Base-by-base conservation (phyloP, 2,329 filamentous ascomycete species). In the Drechslera avenae region DNA sequence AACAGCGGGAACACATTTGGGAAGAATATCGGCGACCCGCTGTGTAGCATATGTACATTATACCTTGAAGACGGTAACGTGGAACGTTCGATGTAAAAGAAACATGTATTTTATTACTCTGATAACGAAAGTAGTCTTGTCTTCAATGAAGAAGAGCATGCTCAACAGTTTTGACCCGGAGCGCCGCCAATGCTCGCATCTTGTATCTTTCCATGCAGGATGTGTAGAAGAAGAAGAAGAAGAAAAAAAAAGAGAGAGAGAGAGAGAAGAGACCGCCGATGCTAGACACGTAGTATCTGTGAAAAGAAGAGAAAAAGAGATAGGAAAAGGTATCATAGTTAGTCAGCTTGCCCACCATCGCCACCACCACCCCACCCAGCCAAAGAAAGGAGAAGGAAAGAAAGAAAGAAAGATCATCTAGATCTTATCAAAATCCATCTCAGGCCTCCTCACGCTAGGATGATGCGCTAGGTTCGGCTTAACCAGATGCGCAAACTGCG, bases 381-480 rank as follows among this genome's bases (percentile, higher is more conserved):
- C 26, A 13, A 28, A 28, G 26, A 28, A 23, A 23, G 21, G 7
- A 23, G 21, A 23, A 23, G 21, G 10, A 13, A 12, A 10, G 18
- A 23, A 26, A 18, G 4, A 28, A 10, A 14, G 1, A 17, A 41
- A 23, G 30, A 7, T 7, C 19, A 26, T 33, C 32, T 53, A 72
- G 40, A 72, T 59, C 59, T 64, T 69, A 36, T 66, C 61, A 18
- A 57, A 68, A 21, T 70, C 63, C 3, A 50, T 59, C 53, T 72
- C 69, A 0, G 63, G 60, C 28, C 70, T 59, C 42, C 68, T 53
- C 14, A 63, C 52, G 26, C 69, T 73, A 2, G 60, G 83, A 76
- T 86, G 83, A 61, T 84, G 77, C 3, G 83, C 81, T 46, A 82
- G 71, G 59, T 85, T 78, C 2, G 84, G 84, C 59, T 78, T 75